Conservation (phyloP, 768 basidiomycete genomes). For the Termitomyces sp. region DNA sequence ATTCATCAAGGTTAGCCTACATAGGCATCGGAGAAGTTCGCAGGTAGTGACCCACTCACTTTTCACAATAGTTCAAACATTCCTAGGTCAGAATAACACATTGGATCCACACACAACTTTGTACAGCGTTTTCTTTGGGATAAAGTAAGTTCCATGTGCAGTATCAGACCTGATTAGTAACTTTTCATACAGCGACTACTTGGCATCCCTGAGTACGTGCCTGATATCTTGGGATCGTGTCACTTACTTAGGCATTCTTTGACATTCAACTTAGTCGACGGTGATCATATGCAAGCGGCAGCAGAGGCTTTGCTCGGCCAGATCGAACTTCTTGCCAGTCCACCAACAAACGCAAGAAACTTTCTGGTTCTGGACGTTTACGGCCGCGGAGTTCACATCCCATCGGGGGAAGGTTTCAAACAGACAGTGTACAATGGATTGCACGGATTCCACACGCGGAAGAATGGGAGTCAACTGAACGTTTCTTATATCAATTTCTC, state of each 20-base stretch:
- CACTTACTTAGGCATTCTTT: not conserved
- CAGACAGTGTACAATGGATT: slow-evolving; percentile 43
- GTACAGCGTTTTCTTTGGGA: slow-evolving; percentile 52
- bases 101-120: slow-evolving; percentile 46
- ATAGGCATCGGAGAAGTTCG: not conserved
- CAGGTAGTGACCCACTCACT: not conserved
- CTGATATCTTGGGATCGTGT: not conserved
- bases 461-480: slow-evolving; percentile 25
- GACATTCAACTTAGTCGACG: slow-evolving; percentile 24
- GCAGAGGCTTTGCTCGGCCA: slow-evolving; percentile 40
- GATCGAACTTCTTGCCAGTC: slow-evolving; percentile 40
- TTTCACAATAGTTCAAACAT: slow-evolving; percentile 31
- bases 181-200: slow-evolving; percentile 33
- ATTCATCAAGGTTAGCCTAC: slow-evolving; percentile 38
- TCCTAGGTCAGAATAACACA: slow-evolving; percentile 39
- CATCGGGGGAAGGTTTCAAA: slow-evolving; percentile 43
- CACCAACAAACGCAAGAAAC: slow-evolving; percentile 47
- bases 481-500: slow-evolving; percentile 45
- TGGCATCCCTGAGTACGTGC: slow-evolving; percentile 36
- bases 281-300: slow-evolving; percentile 42
- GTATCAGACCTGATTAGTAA: not conserved
- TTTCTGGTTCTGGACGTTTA: slow-evolving; percentile 51
- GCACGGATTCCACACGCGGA: slow-evolving; percentile 25
- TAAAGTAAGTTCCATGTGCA: slow-evolving; percentile 34
- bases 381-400: slow-evolving; percentile 38